phyloP scores from a whole-genome alignment of 257 asterid genomes.

The Primulina eburnea region DNA sequence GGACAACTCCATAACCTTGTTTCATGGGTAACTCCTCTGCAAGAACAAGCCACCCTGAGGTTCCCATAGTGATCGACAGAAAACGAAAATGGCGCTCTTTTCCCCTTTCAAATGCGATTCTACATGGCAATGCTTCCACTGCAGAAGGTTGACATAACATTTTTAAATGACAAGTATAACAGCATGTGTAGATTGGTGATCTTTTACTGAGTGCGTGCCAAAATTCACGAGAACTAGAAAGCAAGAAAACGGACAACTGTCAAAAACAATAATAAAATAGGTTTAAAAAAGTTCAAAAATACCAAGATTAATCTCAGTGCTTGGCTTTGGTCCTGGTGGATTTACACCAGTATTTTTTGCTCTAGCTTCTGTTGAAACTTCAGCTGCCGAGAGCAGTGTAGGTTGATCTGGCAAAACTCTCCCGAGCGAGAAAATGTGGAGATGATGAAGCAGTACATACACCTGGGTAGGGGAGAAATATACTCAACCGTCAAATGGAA shows the following conservation, averaged over 20 bases:
- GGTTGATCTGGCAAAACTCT: conserved; percentile 84
- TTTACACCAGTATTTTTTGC: conserved; percentile 64
- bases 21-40: conserved; percentile 65
- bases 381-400: conserved; percentile 50
- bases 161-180: not conserved
- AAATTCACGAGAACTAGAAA: conserved; percentile 8
- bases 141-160: conserved; percentile 30
- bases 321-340: conserved; percentile 60
- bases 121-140: conserved; percentile 88
- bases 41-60: conserved; percentile 88
- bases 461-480: conserved; percentile 44
- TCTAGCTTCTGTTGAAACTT: conserved; percentile 57
- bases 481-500: conserved; percentile 10
- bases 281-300: conserved; percentile 27
- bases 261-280: conserved; percentile 6
- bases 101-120: conserved; percentile 97
- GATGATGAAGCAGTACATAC: conserved; percentile 83
- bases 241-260: not conserved
- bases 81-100: conserved; percentile 83
- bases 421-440: conserved; percentile 73
- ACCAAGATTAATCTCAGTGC: conserved; percentile 76
- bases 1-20: conserved; percentile 61
- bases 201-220: conserved; percentile 1
- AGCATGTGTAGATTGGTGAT: conserved; percentile 8
- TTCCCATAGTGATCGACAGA: conserved; percentile 64